A percentile compares a stretch with the other conserved stretches of the same genome.
Conservation (phyloP, 495 filamentous ascomycete species). For the Hyaloscypha bicolor region DNA sequence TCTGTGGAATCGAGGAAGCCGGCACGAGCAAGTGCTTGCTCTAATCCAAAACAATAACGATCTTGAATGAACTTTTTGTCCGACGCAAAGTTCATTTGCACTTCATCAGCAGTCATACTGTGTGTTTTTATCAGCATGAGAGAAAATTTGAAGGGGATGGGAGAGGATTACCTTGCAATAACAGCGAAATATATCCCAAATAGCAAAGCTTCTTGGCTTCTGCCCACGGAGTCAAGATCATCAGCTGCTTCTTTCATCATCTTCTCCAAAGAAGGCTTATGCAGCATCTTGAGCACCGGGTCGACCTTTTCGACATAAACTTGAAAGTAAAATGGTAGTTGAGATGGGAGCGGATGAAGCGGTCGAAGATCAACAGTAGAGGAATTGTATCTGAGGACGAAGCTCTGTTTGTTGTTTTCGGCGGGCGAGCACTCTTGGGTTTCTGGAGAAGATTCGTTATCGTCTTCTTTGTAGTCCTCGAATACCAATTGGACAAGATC, state of each 20-base stretch:
- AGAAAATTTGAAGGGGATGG: background rate
- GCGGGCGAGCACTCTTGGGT: too few species aligned
- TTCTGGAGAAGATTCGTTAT: too few species aligned
- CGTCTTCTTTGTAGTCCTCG: too few species aligned
- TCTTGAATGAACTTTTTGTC: slow-evolving; percentile 55
- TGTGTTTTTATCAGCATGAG: background rate
- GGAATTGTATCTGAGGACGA: background rate
- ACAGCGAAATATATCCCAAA: slow-evolving; percentile 78
- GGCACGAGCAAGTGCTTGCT: slow-evolving; percentile 73
- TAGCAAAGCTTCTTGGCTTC: slow-evolving; percentile 58
- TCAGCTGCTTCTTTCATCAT: slow-evolving; percentile 39
- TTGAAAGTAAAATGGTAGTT: slow-evolving; percentile 66
- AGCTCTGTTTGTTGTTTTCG: too few species aligned
- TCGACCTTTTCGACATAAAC: slow-evolving; percentile 69
- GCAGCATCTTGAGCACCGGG: slow-evolving; percentile 65
- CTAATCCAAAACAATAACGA: slow-evolving; percentile 74
- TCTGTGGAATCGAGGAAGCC: slow-evolving; percentile 73
- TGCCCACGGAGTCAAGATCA: slow-evolving; percentile 50
- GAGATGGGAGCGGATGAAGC: slow-evolving; percentile 55
- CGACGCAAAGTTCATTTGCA: slow-evolving; percentile 52
- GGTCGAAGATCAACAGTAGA: background rate
- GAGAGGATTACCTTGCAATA: slow-evolving; percentile 50
- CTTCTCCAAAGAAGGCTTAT: slow-evolving; percentile 50
- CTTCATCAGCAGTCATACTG: slow-evolving; percentile 53
- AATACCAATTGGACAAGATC: too few species aligned